Percentiles rank a stretch among this genome's conserved stretches.
phyloP scores from a whole-genome alignment of 2,329 filamentous ascomycete species.

The Colletotrichum sp. region DNA sequence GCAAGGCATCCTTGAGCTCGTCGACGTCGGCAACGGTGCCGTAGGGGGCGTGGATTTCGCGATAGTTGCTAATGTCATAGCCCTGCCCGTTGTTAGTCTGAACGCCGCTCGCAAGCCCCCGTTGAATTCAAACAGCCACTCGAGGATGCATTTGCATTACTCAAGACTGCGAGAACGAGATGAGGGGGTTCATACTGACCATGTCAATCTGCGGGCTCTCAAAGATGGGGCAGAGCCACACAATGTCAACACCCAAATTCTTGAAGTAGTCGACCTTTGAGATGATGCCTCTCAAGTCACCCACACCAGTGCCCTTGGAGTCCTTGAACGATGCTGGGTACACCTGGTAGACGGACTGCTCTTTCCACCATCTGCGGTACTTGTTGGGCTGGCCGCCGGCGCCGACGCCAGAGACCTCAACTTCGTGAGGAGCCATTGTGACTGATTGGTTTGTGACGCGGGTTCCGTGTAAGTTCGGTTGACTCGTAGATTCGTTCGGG shows the following conservation, averaged over 20 bases:
- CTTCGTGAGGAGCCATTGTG: background rate
- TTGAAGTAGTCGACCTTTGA: constrained; percentile 60
- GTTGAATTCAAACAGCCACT: background rate
- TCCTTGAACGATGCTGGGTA: constrained; percentile 68
- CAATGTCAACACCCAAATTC: constrained; percentile 60
- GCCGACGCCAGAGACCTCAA: background rate
- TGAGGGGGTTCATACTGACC: constrained; percentile 34
- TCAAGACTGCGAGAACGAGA: background rate
- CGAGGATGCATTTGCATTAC: background rate
- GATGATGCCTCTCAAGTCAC: constrained; percentile 63
- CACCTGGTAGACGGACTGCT: constrained; percentile 64
- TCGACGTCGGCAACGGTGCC: constrained; percentile 73
- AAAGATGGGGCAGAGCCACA: constrained; percentile 58
- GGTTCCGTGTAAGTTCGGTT: background rate
- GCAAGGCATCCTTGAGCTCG: constrained; percentile 62
- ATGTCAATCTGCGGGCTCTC: constrained; percentile 68
- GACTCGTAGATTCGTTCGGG: background rate
- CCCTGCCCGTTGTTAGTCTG: constrained; percentile 39
- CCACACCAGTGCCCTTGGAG: constrained; percentile 58
- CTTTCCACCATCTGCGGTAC: constrained; percentile 59
- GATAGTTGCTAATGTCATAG: constrained; percentile 75
- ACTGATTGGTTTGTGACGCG: background rate
- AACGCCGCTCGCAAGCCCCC: background rate
- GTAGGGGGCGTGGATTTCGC: constrained; percentile 68
- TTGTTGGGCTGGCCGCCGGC: background rate